Percentiles rank a stretch among this genome's conserved stretches.
These are phyloP conservation scores for Trichosporon asahii DNA, from an alignment of 1,284 basidiomycete genomes.

Conservation along the genomic window DNA sequence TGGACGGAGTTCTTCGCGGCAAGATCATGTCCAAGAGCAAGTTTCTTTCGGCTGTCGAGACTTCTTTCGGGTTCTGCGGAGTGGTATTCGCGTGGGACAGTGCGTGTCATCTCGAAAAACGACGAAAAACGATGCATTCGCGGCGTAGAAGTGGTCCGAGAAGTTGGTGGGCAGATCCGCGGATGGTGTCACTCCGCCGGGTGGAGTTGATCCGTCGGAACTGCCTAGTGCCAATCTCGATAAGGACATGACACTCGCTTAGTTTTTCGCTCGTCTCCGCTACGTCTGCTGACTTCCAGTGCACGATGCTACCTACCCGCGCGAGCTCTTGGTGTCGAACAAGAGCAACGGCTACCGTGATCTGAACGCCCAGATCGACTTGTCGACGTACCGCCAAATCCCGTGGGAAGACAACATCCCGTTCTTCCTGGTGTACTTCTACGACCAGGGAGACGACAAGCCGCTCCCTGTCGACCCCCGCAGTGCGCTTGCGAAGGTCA, in stretches of 20 bases:
- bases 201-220: not conserved
- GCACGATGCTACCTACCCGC: slow-evolving; percentile 75
- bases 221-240: not conserved
- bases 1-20: slow-evolving; percentile 88
- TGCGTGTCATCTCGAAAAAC: slow-evolving; percentile 22
- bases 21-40: slow-evolving; percentile 95
- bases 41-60: slow-evolving; percentile 78
- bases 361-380: slow-evolving; percentile 75
- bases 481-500: slow-evolving; percentile 66
- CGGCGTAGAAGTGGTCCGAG: not conserved
- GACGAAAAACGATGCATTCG: not conserved
- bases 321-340: slow-evolving; percentile 86
- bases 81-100: slow-evolving; percentile 64
- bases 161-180: not conserved
- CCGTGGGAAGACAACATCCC: slow-evolving; percentile 90
- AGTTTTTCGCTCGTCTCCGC: not conserved
- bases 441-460: slow-evolving; percentile 74
- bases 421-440: slow-evolving; percentile 87
- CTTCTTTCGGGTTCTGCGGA: slow-evolving; percentile 85
- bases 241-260: not conserved
- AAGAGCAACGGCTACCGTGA: slow-evolving; percentile 87
- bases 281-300: slow-evolving; percentile 29
- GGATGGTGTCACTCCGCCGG: not conserved
- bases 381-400: slow-evolving; percentile 77
- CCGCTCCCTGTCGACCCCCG: slow-evolving; percentile 80